A percentile compares a stretch with the other conserved stretches of the same genome.
phyloP scores from a whole-genome alignment of 2,329 filamentous ascomycete genomes.

The Arthrobotrys conoides region DNA sequence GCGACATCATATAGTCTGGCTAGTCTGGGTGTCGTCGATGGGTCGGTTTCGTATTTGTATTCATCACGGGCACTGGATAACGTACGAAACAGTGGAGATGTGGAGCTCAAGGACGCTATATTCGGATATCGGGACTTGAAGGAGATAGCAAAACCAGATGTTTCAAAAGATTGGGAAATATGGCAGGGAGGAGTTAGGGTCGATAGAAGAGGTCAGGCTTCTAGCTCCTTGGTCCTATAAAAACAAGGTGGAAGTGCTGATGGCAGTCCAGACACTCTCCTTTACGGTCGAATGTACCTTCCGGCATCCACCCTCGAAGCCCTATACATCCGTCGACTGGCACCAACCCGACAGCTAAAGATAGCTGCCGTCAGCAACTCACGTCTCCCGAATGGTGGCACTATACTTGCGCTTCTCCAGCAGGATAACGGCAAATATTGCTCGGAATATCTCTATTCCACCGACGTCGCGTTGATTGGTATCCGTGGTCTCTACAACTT shows the following conservation, averaged over 20 bases:
- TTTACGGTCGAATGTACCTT: slow-evolving; percentile 85
- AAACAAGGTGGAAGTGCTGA: slow-evolving; percentile 42
- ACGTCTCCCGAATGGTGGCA: slow-evolving; percentile 80
- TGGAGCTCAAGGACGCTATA: slow-evolving; percentile 83
- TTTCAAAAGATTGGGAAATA: slow-evolving; percentile 71
- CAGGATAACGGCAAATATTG: slow-evolving; percentile 90
- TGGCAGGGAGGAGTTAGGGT: slow-evolving; percentile 71
- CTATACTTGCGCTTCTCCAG: slow-evolving; percentile 75
- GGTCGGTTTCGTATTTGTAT: slow-evolving; percentile 97
- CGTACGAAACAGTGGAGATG: slow-evolving; percentile 77
- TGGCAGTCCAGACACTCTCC: slow-evolving; percentile 71
- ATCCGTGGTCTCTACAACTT: slow-evolving; percentile 95
- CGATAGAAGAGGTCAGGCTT: slow-evolving; percentile 68
- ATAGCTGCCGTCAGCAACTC: slow-evolving; percentile 83
- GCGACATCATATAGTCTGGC: slow-evolving; percentile 94
- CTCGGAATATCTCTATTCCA: slow-evolving; percentile 90
- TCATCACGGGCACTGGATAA: slow-evolving; percentile 83
- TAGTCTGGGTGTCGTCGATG: slow-evolving; percentile 90
- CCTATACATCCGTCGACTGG: slow-evolving; percentile 82
- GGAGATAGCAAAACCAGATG: slow-evolving; percentile 73
- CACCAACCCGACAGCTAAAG: slow-evolving; percentile 82
- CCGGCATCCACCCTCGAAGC: slow-evolving; percentile 89
- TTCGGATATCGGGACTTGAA: slow-evolving; percentile 85
- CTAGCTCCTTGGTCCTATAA: slow-evolving; percentile 1
- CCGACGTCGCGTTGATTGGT: slow-evolving; percentile 90